Percentiles rank a stretch among this genome's conserved stretches.
phyloP scores from a whole-genome alignment of 2,329 filamentous ascomycete genomes.

The Aspergillus viridinutans region DNA sequence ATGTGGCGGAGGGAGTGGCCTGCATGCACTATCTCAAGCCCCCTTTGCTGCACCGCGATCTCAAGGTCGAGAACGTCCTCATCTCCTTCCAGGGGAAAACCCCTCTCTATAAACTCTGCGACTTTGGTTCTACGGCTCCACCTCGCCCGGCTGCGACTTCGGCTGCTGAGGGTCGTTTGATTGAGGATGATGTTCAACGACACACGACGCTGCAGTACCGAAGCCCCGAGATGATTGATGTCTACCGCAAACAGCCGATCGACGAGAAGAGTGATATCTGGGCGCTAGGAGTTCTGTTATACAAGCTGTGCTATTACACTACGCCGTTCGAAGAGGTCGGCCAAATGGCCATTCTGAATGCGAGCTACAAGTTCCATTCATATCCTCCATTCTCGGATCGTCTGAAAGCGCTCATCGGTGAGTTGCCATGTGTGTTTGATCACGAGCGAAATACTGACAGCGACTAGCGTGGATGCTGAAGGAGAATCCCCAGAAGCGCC shows the following conservation, averaged over 20 bases:
- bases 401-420: slow-evolving; percentile 85
- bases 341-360: slow-evolving; percentile 94
- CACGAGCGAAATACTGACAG: slow-evolving; percentile 19
- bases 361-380: slow-evolving; percentile 83
- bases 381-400: slow-evolving; percentile 88
- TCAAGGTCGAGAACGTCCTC: slow-evolving; percentile 97
- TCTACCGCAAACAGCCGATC: slow-evolving; percentile 92
- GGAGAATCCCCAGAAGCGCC: slow-evolving; percentile 72
- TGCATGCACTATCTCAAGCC: slow-evolving; percentile 99
- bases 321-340: slow-evolving; percentile 98
- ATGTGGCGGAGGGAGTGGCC: slow-evolving; percentile 92
- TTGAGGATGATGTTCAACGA: slow-evolving; percentile 95
- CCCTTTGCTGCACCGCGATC: slow-evolving; percentile 82
- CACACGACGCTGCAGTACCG: slow-evolving; percentile 97
- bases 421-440: slow-evolving; percentile 19
- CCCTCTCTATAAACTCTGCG: slow-evolving; percentile 88
- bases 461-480: slow-evolving; percentile 72
- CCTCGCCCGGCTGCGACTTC: slow-evolving; percentile 81
- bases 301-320: slow-evolving; percentile 99
- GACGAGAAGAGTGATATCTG: slow-evolving; percentile 99
- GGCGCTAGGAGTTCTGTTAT: slow-evolving; percentile 90
- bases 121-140: slow-evolving; percentile 88
- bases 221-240: slow-evolving; percentile 98
- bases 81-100: slow-evolving; percentile 67
- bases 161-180: slow-evolving; percentile 79